Conservation (phyloP, 2,329 filamentous ascomycete genomes). For the Epichloe typhina region DNA sequence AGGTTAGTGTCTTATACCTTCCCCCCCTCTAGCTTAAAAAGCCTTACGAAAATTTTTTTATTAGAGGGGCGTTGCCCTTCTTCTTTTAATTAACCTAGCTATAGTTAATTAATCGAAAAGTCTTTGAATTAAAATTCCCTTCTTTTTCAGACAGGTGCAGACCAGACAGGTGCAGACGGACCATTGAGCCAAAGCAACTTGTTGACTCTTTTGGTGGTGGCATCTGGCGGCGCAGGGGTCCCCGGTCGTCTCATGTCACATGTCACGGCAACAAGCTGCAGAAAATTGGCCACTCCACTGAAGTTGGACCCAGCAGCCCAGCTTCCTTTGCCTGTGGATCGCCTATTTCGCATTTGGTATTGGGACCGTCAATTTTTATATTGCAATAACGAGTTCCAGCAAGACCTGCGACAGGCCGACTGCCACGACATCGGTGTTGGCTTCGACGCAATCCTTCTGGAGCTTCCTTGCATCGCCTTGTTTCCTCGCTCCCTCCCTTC, state of each 20-base stretch:
- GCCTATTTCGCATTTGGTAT: conserved; percentile 1
- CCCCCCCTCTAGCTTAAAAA: no score
- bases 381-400: not conserved
- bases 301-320: conserved; percentile 1
- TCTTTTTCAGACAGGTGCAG: no score
- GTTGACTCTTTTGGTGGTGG: not conserved
- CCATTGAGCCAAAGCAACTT: no score
- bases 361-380: not conserved
- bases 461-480: not conserved
- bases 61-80: no score
- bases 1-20: no score
- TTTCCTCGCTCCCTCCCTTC: not conserved
- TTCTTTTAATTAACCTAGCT: no score
- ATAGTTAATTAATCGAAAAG: no score
- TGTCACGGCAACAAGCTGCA: conserved; percentile 5
- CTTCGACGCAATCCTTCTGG: not conserved
- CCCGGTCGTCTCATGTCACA: not conserved
- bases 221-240: not conserved
- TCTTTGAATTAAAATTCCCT: no score
- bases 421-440: not conserved
- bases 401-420: not conserved
- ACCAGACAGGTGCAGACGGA: no score
- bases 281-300: conserved; percentile 4
- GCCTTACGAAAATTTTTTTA: no score
- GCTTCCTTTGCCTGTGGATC: conserved; percentile 5